A percentile compares a stretch with the other conserved stretches of the same genome.
These are phyloP conservation scores for Pezicula carpinea DNA, from an alignment of 2,329 filamentous ascomycete species.

Conservation along the genomic window DNA sequence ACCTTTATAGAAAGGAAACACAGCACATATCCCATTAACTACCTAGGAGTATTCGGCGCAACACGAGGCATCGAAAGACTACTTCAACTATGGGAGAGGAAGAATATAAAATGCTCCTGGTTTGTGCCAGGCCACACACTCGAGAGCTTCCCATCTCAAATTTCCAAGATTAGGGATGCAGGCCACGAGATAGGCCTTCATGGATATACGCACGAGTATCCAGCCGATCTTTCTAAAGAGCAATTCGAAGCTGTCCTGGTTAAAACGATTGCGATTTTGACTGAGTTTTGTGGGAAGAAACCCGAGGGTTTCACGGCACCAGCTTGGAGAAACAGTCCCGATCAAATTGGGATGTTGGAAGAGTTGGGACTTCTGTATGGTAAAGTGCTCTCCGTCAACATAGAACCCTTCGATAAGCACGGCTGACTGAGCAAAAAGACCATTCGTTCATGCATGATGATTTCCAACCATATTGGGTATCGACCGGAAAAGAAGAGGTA, in stretches of 20 bases:
- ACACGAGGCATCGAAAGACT: conserved; percentile 23
- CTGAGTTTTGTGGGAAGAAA: conserved; percentile 35
- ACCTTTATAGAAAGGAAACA: too few relatives aligned
- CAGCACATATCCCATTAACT: too few relatives aligned
- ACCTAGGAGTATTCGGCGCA: conserved; percentile 22
- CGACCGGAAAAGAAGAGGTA: conserved; percentile 14
- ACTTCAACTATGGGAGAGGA: conserved; percentile 35
- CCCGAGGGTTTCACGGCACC: conserved; percentile 45
- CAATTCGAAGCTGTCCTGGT: conserved; percentile 43
- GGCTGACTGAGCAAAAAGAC: conserved; percentile 37
- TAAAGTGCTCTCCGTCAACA: too few relatives aligned
- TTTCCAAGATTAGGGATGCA: conserved; percentile 33
- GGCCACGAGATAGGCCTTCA: conserved; percentile 38
- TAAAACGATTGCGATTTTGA: conserved; percentile 39
- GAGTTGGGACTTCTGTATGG: conserved; percentile 26
- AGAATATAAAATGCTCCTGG: conserved; percentile 37
- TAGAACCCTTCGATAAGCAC: too few relatives aligned
- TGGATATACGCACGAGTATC: conserved; percentile 37
- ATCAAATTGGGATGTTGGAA: conserved; percentile 41
- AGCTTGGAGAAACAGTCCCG: conserved; percentile 39
- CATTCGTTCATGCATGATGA: conserved; percentile 46
- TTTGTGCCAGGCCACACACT: conserved; percentile 35
- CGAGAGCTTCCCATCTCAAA: conserved; percentile 13
- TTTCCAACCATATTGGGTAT: conserved; percentile 34
- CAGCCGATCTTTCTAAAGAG: conserved; percentile 31